These are phyloP conservation scores for Mitragyna speciosa DNA, from an alignment of 257 asterid genomes.

Conservation along the genomic window DNA sequence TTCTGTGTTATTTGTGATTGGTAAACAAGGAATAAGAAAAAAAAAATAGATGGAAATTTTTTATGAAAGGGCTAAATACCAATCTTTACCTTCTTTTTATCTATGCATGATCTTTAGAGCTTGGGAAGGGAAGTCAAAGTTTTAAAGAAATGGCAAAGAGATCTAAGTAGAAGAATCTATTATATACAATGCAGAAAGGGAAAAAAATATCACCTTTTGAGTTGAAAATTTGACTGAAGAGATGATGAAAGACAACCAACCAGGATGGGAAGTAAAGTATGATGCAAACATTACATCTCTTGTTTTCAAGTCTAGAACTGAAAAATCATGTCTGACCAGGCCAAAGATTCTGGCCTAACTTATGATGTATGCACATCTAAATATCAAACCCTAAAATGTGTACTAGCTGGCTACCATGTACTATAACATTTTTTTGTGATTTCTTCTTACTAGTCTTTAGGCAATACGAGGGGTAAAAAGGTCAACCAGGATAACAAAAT, in stretches of 20 bases:
- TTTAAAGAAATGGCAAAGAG: conserved; percentile 10
- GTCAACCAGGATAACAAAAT: conserved; percentile 21
- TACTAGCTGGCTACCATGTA: background rate
- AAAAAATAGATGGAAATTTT: background rate
- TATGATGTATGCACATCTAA: conserved; percentile 20
- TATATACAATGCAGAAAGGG: conserved; percentile 20
- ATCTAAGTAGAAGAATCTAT: conserved; percentile 18
- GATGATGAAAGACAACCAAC: conserved; percentile 21
- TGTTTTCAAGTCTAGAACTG: conserved; percentile 39
- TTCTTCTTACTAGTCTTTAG: background rate
- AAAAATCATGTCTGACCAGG: conserved; percentile 49
- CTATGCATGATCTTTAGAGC: conserved; percentile 10
- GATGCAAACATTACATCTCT: conserved; percentile 23
- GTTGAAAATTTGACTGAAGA: conserved; percentile 19
- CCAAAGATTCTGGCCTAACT: conserved; percentile 50
- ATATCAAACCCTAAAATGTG: conserved; percentile 24
- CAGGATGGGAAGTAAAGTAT: conserved; percentile 22
- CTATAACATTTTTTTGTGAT: background rate
- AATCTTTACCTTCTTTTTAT: conserved; percentile 9
- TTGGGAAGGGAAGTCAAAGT: conserved; percentile 12
- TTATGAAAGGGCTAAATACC: background rate
- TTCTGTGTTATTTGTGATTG: background rate
- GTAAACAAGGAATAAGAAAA: background rate
- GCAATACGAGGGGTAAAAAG: conserved; percentile 30
- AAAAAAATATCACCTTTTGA: conserved; percentile 25